These are phyloP conservation scores for Dryas integrifolia DNA, from an alignment of 331 rosid genomes.

Conservation along the genomic window DNA sequence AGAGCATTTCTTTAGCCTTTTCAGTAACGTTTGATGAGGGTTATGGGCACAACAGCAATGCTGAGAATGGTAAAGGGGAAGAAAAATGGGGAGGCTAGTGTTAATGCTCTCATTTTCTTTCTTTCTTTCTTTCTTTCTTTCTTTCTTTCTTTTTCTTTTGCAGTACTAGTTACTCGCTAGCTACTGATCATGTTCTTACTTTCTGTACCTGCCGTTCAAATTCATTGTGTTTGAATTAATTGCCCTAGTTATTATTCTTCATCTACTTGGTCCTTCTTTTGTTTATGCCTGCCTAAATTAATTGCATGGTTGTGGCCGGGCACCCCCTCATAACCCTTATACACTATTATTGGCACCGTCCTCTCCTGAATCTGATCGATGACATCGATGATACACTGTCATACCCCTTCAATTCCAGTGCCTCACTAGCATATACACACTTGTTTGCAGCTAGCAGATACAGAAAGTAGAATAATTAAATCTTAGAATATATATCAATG, in stretches of 20 bases:
- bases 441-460: too few relatives aligned
- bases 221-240: constrained; percentile 18
- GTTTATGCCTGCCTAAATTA: too few relatives aligned
- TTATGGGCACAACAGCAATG: constrained; percentile 21
- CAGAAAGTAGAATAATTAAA: too few relatives aligned
- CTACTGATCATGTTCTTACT: constrained; percentile 16
- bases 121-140: neutral
- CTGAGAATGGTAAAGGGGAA: constrained; percentile 16
- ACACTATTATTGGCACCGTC: neutral
- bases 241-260: constrained; percentile 27
- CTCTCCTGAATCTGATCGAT: neutral
- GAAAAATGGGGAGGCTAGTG: constrained; percentile 51
- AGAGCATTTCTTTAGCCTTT: constrained; percentile 84
- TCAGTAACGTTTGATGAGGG: constrained; percentile 29
- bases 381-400: too few relatives aligned
- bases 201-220: constrained; percentile 33
- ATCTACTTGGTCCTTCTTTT: neutral
- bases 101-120: constrained; percentile 62
- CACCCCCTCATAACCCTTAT: neutral
- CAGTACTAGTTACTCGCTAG: constrained; percentile 16
- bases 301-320: too few relatives aligned
- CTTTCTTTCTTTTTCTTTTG: constrained; percentile 19
- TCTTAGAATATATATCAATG: too few relatives aligned
- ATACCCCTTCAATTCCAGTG: too few relatives aligned
- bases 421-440: too few relatives aligned